Evolutionary conservation across 2,329 filamentous ascomycete species (phyloP).

Genomic region (Parafenestella ontariensis): DNA sequence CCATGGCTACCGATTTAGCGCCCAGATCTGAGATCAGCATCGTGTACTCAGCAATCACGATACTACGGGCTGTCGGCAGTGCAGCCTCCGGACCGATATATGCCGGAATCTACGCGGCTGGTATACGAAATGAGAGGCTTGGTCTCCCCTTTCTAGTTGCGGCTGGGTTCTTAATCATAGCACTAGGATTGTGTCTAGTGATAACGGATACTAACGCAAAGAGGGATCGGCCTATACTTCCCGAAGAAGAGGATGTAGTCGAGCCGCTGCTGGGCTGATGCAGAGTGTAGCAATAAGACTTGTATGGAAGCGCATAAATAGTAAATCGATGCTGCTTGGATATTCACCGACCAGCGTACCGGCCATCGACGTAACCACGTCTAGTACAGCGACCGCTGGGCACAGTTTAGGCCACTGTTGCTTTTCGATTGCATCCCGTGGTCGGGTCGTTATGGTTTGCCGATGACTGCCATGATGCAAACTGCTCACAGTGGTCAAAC

Average conservation of each 20-base stretch:
- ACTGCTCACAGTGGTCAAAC: too few relatives aligned
- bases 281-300: too few relatives aligned
- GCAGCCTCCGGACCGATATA: slow-evolving; percentile 27
- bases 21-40: slow-evolving; percentile 14
- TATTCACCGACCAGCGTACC: too few relatives aligned
- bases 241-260: not conserved
- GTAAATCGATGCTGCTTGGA: too few relatives aligned
- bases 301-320: too few relatives aligned
- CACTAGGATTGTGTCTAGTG: not conserved
- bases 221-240: not conserved
- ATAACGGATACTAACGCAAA: not conserved
- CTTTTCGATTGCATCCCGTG: too few relatives aligned
- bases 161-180: slow-evolving; percentile 12
- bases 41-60: slow-evolving; percentile 28
- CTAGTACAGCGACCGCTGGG: too few relatives aligned
- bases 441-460: too few relatives aligned
- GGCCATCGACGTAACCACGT: too few relatives aligned
- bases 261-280: not conserved
- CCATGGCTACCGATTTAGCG: slow-evolving; percentile 27
- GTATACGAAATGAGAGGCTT: slow-evolving; percentile 5
- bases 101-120: slow-evolving; percentile 21
- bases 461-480: too few relatives aligned
- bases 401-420: too few relatives aligned
- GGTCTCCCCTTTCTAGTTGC: slow-evolving; percentile 21
- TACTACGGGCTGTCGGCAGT: slow-evolving; percentile 24